Evolutionary conservation across 805 yeast genomes (phyloP), one percentile per base, ranked within the genome.

Genomic region (Millerozyma miso): DNA sequence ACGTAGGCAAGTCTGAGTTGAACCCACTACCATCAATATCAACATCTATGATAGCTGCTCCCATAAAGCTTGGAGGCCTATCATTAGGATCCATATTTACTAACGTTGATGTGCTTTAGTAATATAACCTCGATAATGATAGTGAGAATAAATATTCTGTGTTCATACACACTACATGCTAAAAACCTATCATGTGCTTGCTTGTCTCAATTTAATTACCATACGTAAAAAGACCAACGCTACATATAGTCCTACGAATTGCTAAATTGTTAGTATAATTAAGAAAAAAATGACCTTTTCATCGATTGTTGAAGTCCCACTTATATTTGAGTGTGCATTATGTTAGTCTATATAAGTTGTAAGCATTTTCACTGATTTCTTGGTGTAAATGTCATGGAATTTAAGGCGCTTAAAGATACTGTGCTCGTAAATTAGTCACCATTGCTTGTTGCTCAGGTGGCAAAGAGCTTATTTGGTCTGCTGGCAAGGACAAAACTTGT

Each of bases 401-500:
- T 23, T 23, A 23, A 23, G 10, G 29, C 29, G 10, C 29, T 41
- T 50, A 65, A 42, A 77, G 52, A 55, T 81, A 81, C 53, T 81
- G 85, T 10, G 73, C 62, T 48, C 80, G 67, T 38, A 82, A 65
- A 45, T 73, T 73, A 36, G 69, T 68, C 16, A 82, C 81, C 81
- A 81, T 77, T 31, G 67, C 53, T 46, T 74, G 74, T 53, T 77
- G 76, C 38, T 76, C 79, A 10, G 69, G 69, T 2, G 81, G 81
- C 43, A 78, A 62, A 10, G 65, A 59, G 33, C 67, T 64, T 36
- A 78, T 67, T 51, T 78, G 82, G 31, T 74, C 77, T 4, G 69
- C 69, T 0, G 79, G 67, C 48, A 78, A 60, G 37, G 72, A 63
- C 46, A 78, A 63, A 10, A 78, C 80, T 56, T 77, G 82, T 15